Evolutionary conservation across 2,329 filamentous ascomycete genomes (phyloP).

Genomic region (Paecilomyces sp.): DNA sequence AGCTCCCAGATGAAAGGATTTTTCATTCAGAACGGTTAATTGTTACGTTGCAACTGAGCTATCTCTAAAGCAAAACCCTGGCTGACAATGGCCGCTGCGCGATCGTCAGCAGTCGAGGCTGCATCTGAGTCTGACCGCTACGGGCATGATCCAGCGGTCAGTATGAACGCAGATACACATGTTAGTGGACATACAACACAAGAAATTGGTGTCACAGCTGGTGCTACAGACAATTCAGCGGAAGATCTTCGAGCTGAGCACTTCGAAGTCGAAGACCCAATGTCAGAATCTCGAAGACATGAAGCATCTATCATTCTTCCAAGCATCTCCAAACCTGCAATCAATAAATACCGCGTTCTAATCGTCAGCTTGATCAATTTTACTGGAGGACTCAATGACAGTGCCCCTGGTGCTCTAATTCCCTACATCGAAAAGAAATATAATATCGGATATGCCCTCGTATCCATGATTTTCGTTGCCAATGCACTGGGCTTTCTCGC

Average conservation of each 20-base stretch:
- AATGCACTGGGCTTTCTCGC: slow-evolving; percentile 70
- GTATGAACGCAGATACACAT: not conserved
- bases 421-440: slow-evolving; percentile 75
- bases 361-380: slow-evolving; percentile 60
- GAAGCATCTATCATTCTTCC: slow-evolving; percentile 3
- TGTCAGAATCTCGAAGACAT: not conserved
- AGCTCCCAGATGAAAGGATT: too few species aligned
- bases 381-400: slow-evolving; percentile 65
- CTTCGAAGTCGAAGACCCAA: not conserved
- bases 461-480: slow-evolving; percentile 75
- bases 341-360: slow-evolving; percentile 64
- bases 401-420: slow-evolving; percentile 68
- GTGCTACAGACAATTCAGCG: not conserved
- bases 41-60: not conserved
- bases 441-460: slow-evolving; percentile 65
- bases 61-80: not conserved
- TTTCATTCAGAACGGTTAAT: too few species aligned
- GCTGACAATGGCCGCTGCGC: not conserved
- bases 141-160: not conserved
- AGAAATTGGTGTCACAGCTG: not conserved
- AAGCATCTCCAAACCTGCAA: slow-evolving; percentile 31
- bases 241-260: not conserved
- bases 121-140: not conserved
- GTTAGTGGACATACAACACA: not conserved
- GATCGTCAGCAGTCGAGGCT: not conserved